These are phyloP conservation scores for Rugosomyces carneus DNA, from an alignment of 1,284 basidiomycete species.

Conservation along the genomic window DNA sequence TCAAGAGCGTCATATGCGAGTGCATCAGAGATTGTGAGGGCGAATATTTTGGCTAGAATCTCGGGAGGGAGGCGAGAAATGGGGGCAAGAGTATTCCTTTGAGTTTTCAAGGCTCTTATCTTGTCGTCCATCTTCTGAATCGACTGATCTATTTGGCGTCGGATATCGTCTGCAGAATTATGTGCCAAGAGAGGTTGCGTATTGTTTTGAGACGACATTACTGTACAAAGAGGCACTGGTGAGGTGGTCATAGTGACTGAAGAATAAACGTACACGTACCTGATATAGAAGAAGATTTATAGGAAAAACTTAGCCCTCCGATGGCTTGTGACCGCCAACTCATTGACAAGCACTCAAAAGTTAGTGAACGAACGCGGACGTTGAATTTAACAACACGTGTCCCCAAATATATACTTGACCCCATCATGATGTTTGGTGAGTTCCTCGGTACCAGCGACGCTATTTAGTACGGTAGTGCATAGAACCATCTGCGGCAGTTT, in stretches of 20 bases:
- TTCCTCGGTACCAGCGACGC: no score
- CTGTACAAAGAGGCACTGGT: conserved; percentile 5
- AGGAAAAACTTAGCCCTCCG: conserved; percentile 19
- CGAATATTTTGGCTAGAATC: conserved; percentile 19
- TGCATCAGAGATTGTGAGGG: conserved; percentile 13
- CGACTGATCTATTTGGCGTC: conserved; percentile 27
- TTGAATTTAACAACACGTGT: no score
- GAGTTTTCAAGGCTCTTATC: conserved; percentile 24
- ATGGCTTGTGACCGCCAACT: no score
- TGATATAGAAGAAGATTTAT: conserved; percentile 11
- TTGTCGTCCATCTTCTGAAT: conserved; percentile 23
- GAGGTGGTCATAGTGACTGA: background rate
- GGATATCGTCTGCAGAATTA: conserved; percentile 13
- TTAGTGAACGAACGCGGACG: no score
- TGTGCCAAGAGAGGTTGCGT: conserved; percentile 1
- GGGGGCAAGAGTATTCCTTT: conserved; percentile 26
- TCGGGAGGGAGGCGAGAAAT: conserved; percentile 26
- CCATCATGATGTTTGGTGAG: no score
- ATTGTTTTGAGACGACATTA: conserved; percentile 12
- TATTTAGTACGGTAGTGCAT: no score
- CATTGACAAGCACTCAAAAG: no score
- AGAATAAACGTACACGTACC: conserved; percentile 6
- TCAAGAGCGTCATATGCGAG: conserved; percentile 12
- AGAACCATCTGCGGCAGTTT: no score
- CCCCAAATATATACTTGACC: no score